phyloP scores from a whole-genome alignment of 75 land plant species.

The Ceratopteris richardii region DNA sequence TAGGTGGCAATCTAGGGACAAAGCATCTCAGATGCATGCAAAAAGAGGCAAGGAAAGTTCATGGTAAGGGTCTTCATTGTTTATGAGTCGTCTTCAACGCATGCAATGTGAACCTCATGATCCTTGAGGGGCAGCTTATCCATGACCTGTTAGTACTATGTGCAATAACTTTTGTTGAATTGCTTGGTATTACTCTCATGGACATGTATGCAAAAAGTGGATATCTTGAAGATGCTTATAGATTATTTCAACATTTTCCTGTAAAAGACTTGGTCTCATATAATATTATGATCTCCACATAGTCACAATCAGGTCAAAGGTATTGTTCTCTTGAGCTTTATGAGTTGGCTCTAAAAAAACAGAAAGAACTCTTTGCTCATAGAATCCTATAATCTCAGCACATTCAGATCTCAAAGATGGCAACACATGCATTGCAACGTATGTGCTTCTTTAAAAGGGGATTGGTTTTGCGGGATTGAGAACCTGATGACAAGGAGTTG shows the following conservation, averaged over 20 bases:
- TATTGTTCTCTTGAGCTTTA: constrained; percentile 3
- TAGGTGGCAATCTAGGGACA: too few relatives aligned
- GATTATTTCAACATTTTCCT: constrained; percentile 18
- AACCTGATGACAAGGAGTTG: too few relatives aligned
- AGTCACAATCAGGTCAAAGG: constrained; percentile 9
- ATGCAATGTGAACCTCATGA: neutral
- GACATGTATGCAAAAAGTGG: constrained; percentile 20
- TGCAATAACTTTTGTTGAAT: constrained; percentile 8
- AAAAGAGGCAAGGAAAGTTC: too few relatives aligned
- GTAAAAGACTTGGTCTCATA: constrained; percentile 32
- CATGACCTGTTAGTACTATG: constrained; percentile 7
- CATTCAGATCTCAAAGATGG: too few relatives aligned
- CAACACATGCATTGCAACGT: too few relatives aligned
- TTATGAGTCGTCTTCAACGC: constrained; percentile 16
- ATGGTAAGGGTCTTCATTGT: too few relatives aligned
- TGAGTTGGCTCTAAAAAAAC: constrained; percentile 12
- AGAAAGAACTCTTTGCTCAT: too few relatives aligned
- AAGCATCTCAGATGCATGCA: too few relatives aligned
- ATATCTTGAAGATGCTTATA: constrained; percentile 7
- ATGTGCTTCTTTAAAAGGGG: too few relatives aligned
- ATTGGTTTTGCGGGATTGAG: too few relatives aligned
- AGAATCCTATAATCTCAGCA: too few relatives aligned
- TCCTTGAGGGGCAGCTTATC: constrained; percentile 8
- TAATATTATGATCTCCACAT: constrained; percentile 30
- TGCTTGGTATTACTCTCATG: constrained; percentile 7